Evolutionary conservation across 345 rosid species (phyloP).

Genomic region (Ceriops decandra): DNA sequence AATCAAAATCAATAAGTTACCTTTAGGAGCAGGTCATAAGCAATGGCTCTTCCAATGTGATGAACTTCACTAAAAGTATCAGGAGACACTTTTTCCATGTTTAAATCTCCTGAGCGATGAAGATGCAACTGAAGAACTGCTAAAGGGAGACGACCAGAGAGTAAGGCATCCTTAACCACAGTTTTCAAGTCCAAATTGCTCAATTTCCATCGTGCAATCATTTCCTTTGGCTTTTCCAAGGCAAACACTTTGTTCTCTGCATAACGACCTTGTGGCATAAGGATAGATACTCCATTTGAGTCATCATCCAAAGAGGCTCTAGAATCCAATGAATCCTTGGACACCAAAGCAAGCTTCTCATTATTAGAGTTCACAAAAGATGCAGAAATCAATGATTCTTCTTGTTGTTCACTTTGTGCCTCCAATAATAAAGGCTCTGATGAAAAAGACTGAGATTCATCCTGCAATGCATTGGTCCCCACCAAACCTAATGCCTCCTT

Average conservation of each 20-base stretch:
- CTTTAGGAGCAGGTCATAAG: constrained; percentile 91
- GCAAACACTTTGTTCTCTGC: constrained; percentile 58
- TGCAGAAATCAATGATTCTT: constrained; percentile 30
- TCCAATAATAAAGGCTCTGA: constrained; percentile 40
- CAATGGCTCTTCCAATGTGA: constrained; percentile 82
- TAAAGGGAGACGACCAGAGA: constrained; percentile 91
- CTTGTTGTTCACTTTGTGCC: constrained; percentile 28
- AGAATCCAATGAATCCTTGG: constrained; percentile 39
- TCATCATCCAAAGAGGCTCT: constrained; percentile 39
- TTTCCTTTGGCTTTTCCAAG: constrained; percentile 87
- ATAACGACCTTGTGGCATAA: constrained; percentile 44
- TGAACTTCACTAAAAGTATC: constrained; percentile 93
- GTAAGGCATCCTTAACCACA: constrained; percentile 90
- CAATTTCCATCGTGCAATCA: constrained; percentile 94
- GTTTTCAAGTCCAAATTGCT: constrained; percentile 77
- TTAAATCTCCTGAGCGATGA: constrained; percentile 60
- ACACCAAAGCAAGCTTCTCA: constrained; percentile 57
- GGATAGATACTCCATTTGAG: constrained; percentile 45
- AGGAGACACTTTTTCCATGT: constrained; percentile 47
- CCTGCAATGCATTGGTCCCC: constrained; percentile 35
- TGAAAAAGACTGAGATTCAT: constrained; percentile 54
- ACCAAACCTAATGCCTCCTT: constrained; percentile 40
- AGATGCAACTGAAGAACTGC: constrained; percentile 98
- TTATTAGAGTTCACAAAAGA: constrained; percentile 20
- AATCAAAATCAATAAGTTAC: constrained; percentile 43